phyloP scores from a whole-genome alignment of 1,284 basidiomycete genomes.

The Cystobasidium slooffiae region DNA sequence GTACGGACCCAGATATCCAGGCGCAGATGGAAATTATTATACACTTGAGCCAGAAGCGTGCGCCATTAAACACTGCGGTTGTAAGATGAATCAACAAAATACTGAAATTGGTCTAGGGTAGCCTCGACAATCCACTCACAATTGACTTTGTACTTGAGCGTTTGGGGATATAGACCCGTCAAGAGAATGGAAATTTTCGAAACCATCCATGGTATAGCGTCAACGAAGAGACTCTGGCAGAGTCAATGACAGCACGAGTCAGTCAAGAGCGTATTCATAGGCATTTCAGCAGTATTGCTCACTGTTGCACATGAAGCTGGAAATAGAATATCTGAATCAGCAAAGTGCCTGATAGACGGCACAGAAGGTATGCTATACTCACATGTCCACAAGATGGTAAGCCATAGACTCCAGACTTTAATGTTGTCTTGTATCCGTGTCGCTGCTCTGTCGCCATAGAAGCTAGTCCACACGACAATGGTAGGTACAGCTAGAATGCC shows the following conservation, averaged over 20 bases:
- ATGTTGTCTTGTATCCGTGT: conserved; percentile 62
- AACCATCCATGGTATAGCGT: background rate
- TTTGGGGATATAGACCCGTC: conserved; percentile 25
- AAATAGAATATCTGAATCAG: background rate
- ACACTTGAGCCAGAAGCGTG: conserved; percentile 30
- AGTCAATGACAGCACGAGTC: background rate
- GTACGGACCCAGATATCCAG: conserved; percentile 31
- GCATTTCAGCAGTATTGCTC: too few relatives aligned
- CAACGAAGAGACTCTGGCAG: background rate
- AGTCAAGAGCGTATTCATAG: too few relatives aligned
- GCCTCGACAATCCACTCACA: background rate
- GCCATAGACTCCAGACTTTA: conserved; percentile 67
- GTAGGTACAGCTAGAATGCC: conserved; percentile 70
- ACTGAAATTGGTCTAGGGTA: too few relatives aligned
- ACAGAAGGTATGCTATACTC: conserved; percentile 63
- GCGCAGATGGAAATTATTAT: conserved; percentile 22
- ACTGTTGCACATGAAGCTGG: conserved; percentile 2
- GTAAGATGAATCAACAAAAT: background rate
- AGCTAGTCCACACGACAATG: conserved; percentile 69
- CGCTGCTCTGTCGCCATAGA: conserved; percentile 61
- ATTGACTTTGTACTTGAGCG: conserved; percentile 7
- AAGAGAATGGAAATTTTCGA: conserved; percentile 24
- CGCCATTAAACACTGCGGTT: conserved; percentile 24
- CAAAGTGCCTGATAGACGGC: background rate
- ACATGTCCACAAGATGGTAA: conserved; percentile 70